Conservation (phyloP, 441 rosid genomes). For the Macaranga tanarius region DNA sequence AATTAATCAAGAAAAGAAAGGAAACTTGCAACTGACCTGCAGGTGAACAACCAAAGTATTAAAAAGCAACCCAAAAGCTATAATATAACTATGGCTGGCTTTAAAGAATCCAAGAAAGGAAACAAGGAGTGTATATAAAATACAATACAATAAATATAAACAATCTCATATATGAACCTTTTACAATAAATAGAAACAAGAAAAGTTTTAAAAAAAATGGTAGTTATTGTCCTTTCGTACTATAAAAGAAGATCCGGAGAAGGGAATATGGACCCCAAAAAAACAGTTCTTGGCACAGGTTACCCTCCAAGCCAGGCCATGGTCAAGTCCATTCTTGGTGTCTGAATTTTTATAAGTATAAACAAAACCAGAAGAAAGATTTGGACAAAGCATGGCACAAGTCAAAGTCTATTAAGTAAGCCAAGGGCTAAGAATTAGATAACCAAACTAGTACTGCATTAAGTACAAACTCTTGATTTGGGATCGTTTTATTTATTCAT, state of each 20-base stretch:
- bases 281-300: slow-evolving; percentile 22
- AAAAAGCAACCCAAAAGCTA: background rate
- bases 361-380: background rate
- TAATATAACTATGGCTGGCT: background rate
- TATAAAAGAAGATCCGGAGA: slow-evolving; percentile 17
- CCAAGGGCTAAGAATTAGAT: slow-evolving; percentile 1
- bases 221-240: slow-evolving; percentile 15
- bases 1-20: background rate
- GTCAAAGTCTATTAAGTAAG: slow-evolving; percentile 11
- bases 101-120: slow-evolving; percentile 15
- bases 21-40: slow-evolving; percentile 21
- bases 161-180: background rate
- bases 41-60: background rate
- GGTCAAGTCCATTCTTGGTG: too few species aligned
- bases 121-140: background rate
- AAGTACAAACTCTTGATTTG: too few species aligned
- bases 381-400: background rate
- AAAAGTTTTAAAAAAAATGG: background rate
- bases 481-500: too few species aligned
- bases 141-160: background rate
- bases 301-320: slow-evolving; percentile 30
- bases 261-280: background rate
- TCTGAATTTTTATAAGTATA: background rate
- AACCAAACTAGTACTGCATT: background rate
- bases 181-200: background rate